Evolutionary conservation across 257 asterid species (phyloP).

Genomic region (Capsicum baccatum): DNA sequence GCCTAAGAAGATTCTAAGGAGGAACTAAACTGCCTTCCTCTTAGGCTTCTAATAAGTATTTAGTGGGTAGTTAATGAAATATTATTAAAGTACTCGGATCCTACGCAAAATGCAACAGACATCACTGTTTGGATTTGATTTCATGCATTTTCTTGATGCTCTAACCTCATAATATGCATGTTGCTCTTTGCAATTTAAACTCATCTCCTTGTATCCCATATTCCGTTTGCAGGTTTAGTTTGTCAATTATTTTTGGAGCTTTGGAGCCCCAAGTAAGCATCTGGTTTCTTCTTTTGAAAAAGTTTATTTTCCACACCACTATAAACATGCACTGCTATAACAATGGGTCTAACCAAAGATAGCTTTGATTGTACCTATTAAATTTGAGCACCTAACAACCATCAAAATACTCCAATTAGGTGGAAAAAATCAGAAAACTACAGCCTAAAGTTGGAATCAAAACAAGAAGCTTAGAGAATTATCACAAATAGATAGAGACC

Average conservation of each 20-base stretch:
- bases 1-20: too few relatives aligned
- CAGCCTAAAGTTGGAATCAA: too few relatives aligned
- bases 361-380: too few relatives aligned
- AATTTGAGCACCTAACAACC: too few relatives aligned
- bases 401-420: too few relatives aligned
- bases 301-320: too few relatives aligned
- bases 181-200: background rate
- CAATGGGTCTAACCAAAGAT: too few relatives aligned
- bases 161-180: background rate
- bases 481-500: too few relatives aligned
- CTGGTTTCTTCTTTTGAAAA: background rate
- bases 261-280: constrained; percentile 66
- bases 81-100: background rate
- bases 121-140: background rate
- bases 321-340: too few relatives aligned
- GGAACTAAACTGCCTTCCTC: background rate
- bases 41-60: background rate
- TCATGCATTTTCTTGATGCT: background rate
- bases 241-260: constrained; percentile 68
- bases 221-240: constrained; percentile 76
- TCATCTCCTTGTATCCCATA: constrained; percentile 5
- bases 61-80: background rate
- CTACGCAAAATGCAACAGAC: background rate
- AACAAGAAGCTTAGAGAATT: too few relatives aligned
- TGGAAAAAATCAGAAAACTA: too few relatives aligned